A percentile compares a stretch with the other conserved stretches of the same genome.
phyloP scores from a whole-genome alignment of 352 stramenopile genomes.

The Phytophthora cryptogea region DNA sequence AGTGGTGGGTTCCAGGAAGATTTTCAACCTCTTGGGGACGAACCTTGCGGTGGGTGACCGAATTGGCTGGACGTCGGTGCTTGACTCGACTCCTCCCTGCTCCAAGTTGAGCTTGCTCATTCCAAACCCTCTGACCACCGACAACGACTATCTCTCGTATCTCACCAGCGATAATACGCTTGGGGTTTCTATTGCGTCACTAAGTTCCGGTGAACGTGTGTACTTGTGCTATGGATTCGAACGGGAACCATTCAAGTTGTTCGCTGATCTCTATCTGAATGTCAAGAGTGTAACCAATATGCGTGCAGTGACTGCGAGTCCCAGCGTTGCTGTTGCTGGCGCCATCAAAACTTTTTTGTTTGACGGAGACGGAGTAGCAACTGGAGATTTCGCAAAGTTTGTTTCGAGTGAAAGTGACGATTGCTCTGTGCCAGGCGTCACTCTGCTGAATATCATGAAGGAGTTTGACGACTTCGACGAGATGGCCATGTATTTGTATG shows the following conservation, averaged over 20 bases:
- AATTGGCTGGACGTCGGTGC: conserved; percentile 51
- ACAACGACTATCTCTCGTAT: conserved; percentile 59
- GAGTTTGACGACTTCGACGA: conserved; percentile 66
- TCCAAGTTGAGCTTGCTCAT: conserved; percentile 43
- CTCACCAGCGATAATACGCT: conserved; percentile 36
- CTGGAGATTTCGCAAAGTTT: conserved; percentile 69
- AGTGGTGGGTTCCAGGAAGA: conserved; percentile 50
- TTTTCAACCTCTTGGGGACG: conserved; percentile 50
- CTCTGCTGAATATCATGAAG: conserved; percentile 59
- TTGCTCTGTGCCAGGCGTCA: conserved; percentile 45
- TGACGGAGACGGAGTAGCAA: conserved; percentile 58
- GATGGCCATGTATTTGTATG: conserved; percentile 78
- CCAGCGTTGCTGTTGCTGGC: conserved; percentile 43
- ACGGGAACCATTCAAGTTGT: conserved; percentile 59
- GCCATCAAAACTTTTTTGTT: conserved; percentile 69
- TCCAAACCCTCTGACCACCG: conserved; percentile 27
- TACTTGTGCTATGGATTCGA: conserved; percentile 74
- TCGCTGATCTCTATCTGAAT: conserved; percentile 47
- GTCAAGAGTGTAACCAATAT: conserved; percentile 68
- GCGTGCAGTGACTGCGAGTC: conserved; percentile 47
- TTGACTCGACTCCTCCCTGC: conserved; percentile 31
- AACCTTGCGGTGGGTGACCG: conserved; percentile 52
- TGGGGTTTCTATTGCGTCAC: conserved; percentile 39
- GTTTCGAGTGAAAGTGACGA: conserved; percentile 34
- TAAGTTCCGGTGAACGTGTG: conserved; percentile 59